A percentile compares a stretch with the other conserved stretches of the same genome.
Evolutionary conservation across 306 rosid species (phyloP).

Genomic region (Mimosa pudica): DNA sequence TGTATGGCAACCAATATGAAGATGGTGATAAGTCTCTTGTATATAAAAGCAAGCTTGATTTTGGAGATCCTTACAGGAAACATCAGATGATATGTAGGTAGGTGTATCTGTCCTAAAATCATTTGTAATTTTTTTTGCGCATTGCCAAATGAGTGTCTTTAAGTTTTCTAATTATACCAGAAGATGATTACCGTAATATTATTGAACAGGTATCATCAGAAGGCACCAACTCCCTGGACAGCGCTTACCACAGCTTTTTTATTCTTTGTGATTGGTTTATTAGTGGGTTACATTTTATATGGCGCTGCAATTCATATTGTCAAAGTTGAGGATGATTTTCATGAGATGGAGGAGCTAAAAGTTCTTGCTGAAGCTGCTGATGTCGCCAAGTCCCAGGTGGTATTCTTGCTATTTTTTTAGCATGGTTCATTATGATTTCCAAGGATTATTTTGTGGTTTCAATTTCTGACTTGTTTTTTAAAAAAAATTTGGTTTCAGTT

Average conservation of each 20-base stretch:
- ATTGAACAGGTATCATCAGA: slow-evolving; percentile 85
- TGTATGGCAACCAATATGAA: slow-evolving; percentile 89
- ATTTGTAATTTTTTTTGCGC: background rate
- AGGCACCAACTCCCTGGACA: slow-evolving; percentile 79
- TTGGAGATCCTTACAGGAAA: slow-evolving; percentile 92
- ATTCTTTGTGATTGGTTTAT: slow-evolving; percentile 75
- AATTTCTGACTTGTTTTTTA: slow-evolving; percentile 17
- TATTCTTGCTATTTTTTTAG: slow-evolving; percentile 27
- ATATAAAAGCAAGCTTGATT: slow-evolving; percentile 91
- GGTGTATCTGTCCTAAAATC: slow-evolving; percentile 36
- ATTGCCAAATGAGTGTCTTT: slow-evolving; percentile 9
- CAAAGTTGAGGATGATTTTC: slow-evolving; percentile 95
- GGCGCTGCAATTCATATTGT: slow-evolving; percentile 92
- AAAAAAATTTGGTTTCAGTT: slow-evolving; percentile 52
- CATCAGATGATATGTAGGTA: slow-evolving; percentile 97
- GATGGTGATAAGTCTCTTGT: slow-evolving; percentile 72
- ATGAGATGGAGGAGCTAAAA: slow-evolving; percentile 70
- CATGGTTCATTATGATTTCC: slow-evolving; percentile 31
- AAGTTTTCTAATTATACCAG: slow-evolving; percentile 10
- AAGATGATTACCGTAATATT: slow-evolving; percentile 32
- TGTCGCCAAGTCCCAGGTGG: slow-evolving; percentile 95
- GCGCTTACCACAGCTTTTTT: slow-evolving; percentile 66
- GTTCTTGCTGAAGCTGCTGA: slow-evolving; percentile 93
- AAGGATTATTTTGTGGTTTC: slow-evolving; percentile 22
- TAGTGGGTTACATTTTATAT: slow-evolving; percentile 87